Percentiles rank a stretch among this genome's conserved stretches.
Conservation (phyloP, 2,329 filamentous ascomycete species). For the Verticillium nubilum region DNA sequence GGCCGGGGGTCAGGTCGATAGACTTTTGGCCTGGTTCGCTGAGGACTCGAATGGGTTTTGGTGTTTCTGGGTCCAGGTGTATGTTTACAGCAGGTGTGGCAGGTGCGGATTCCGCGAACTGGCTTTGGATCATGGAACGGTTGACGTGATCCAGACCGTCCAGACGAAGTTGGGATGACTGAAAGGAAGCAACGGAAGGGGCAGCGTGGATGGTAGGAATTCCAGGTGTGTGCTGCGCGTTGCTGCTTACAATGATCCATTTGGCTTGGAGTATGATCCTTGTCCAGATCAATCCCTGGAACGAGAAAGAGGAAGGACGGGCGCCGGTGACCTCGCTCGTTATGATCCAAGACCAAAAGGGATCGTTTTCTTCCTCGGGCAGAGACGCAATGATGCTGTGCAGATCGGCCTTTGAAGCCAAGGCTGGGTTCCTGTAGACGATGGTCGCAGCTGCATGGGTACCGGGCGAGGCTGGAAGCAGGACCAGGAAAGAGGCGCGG, state of each 20-base stretch:
- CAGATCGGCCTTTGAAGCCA: constrained; percentile 22
- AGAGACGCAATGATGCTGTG: constrained; percentile 23
- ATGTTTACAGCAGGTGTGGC: neutral
- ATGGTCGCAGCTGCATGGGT: constrained; percentile 10
- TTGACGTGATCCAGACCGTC: neutral
- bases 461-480: constrained; percentile 9
- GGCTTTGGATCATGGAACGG: neutral
- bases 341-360: constrained; percentile 34
- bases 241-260: constrained; percentile 34
- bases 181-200: neutral
- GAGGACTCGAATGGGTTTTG: constrained; percentile 9
- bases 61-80: neutral
- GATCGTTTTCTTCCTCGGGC: constrained; percentile 20
- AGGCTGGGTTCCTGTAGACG: constrained; percentile 32
- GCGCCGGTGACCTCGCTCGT: constrained; percentile 13
- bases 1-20: constrained; percentile 26
- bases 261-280: constrained; percentile 23
- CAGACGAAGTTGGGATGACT: constrained; percentile 1
- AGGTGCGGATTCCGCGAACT: neutral
- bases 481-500: constrained; percentile 34
- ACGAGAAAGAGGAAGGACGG: constrained; percentile 18
- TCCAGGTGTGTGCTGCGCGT: constrained; percentile 18
- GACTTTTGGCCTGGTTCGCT: constrained; percentile 24
- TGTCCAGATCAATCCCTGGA: constrained; percentile 30
- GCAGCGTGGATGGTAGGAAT: neutral